Evolutionary conservation across 352 stramenopile genomes (phyloP).

Genomic region (Albugo laibachii): DNA sequence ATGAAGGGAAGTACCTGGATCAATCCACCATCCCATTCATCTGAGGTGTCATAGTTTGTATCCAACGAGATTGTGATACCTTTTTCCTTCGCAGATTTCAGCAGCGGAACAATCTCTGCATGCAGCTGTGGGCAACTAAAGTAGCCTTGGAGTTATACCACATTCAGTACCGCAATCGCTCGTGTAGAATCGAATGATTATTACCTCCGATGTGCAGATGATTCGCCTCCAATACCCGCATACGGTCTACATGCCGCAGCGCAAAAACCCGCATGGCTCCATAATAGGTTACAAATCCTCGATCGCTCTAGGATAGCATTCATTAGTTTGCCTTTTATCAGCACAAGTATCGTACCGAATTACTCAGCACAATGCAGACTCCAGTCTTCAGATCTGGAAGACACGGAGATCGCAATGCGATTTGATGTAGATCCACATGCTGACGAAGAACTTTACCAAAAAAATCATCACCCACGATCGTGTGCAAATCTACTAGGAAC

Average conservation of each 20-base stretch:
- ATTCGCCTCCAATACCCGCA: conserved; percentile 25
- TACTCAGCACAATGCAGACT: conserved; percentile 63
- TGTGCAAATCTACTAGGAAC: conserved; percentile 8
- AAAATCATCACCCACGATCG: conserved; percentile 12
- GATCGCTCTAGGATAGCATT: conserved; percentile 21
- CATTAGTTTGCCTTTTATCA: not conserved
- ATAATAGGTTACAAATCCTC: conserved; percentile 71
- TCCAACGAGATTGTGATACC: conserved; percentile 64
- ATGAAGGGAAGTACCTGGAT: conserved; percentile 31
- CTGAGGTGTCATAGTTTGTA: conserved; percentile 65
- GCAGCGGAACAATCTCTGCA: conserved; percentile 27
- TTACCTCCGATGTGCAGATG: conserved; percentile 62
- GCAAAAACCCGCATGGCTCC: conserved; percentile 33
- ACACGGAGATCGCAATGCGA: conserved; percentile 23
- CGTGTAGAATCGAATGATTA: not conserved
- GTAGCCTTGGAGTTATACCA: conserved; percentile 17
- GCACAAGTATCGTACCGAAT: conserved; percentile 11
- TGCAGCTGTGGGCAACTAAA: conserved; percentile 54
- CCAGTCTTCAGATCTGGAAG: conserved; percentile 26
- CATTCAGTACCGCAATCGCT: not conserved
- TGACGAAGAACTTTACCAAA: conserved; percentile 23
- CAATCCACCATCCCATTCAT: conserved; percentile 23
- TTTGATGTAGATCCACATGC: conserved; percentile 16
- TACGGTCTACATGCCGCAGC: conserved; percentile 35
- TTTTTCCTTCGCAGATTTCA: conserved; percentile 28